A percentile compares a stretch with the other conserved stretches of the same genome.
Conservation (phyloP, 2,329 filamentous ascomycete species). For the Fusarium papillatum region DNA sequence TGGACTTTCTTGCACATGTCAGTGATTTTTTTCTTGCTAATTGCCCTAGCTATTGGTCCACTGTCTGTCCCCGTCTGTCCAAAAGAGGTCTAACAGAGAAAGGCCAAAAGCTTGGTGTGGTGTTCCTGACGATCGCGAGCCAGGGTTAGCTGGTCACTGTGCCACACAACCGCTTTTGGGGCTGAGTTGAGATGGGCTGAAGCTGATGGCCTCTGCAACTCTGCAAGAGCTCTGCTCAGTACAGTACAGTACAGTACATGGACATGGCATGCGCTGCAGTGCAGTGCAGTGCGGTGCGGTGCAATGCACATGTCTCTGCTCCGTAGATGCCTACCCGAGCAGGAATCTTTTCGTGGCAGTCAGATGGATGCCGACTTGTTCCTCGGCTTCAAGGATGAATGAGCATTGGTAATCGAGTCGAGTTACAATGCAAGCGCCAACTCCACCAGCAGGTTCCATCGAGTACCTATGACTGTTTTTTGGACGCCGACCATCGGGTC, state of each 20-base stretch:
- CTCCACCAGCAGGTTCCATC: slow-evolving; percentile 11
- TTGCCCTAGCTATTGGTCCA: slow-evolving; percentile 16
- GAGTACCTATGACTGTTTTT: slow-evolving; percentile 20
- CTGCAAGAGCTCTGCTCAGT: not conserved
- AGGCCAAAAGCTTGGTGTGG: slow-evolving; percentile 34
- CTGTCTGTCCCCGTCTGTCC: slow-evolving; percentile 31
- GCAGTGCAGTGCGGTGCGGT: slow-evolving; percentile 9
- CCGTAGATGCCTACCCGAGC: slow-evolving; percentile 13
- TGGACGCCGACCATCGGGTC: slow-evolving; percentile 11
- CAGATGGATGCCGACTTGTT: slow-evolving; percentile 18
- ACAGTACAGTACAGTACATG: not conserved
- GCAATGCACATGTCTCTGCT: slow-evolving; percentile 22
- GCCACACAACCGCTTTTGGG: slow-evolving; percentile 20
- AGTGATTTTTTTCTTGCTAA: not conserved
- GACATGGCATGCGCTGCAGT: not conserved
- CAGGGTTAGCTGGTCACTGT: slow-evolving; percentile 29
- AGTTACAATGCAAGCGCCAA: slow-evolving; percentile 7
- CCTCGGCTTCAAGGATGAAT: slow-evolving; percentile 21
- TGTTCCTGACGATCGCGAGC: slow-evolving; percentile 46
- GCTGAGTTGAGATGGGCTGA: slow-evolving; percentile 20
- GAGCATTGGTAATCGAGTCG: slow-evolving; percentile 13
- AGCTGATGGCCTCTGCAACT: not conserved
- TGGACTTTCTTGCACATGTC: not conserved
- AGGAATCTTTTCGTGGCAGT: slow-evolving; percentile 5
- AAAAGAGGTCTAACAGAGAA: slow-evolving; percentile 28